Evolutionary conservation across 768 basidiomycete species (phyloP), one percentile per base, ranked within the genome.

Genomic region (Mycena rebaudengoi): DNA sequence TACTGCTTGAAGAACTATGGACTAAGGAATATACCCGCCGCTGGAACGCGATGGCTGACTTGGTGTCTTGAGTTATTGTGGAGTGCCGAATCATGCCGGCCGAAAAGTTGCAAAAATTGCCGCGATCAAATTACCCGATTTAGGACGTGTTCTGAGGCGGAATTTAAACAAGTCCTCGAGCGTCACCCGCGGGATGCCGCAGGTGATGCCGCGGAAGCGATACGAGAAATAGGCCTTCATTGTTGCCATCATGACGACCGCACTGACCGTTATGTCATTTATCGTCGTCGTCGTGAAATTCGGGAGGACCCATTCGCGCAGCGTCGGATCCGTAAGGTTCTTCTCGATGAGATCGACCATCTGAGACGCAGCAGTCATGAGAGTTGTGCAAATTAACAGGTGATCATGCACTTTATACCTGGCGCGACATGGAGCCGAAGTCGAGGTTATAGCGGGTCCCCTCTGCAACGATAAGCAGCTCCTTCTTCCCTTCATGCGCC

Each of bases 231-330:
- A 44, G 21, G 11, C 8, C 43, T 23, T 14, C 14, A 44, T 14
- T 16, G 43, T 44, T 40, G 12, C 56, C 74, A 77, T 74, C 69
- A 74, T 67, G 5, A 72, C 28, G 12, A 75, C 62, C 6, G 74
- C 68, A 33, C 59, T 67, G 28, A 75, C 65, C 3, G 69, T 67
- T 6, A 49, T 68, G 43, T 76, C 75, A 20, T 57, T 68, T 25
- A 37, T 18, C 1, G 74, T 75, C 2, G 75, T 75, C 2, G 75
- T 76, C 1, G 74, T 64, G 61, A 75, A 76, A 28, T 66, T 50
- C 4, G 75, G 74, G 33, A 73, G 50, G 37, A 74, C 68, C 71
- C 72, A 74, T 11, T 70, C 65, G 20, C 67, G 66, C 5, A 76
- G 62, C 3, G 59, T 33, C 3, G 62, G 67, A 50, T 75, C 68